Percentiles rank a stretch among this genome's conserved stretches.
These are phyloP conservation scores for Coemansia sp. DNA, from an alignment of 192 early-diverging fungal genomes.

Conservation along the genomic window DNA sequence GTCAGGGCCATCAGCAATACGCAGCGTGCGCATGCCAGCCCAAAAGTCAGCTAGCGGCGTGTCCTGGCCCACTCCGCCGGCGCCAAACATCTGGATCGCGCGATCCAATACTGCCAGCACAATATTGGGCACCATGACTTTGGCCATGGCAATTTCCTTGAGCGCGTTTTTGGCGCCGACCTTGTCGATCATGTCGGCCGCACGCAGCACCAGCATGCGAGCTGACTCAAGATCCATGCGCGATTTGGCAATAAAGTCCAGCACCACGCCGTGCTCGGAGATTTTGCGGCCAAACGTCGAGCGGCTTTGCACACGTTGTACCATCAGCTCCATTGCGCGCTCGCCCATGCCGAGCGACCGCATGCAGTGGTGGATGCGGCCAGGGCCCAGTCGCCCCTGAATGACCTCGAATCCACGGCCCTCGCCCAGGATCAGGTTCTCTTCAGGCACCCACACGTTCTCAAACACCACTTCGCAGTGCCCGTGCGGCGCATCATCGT, in stretches of 20 bases:
- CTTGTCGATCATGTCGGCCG: conserved; percentile 89
- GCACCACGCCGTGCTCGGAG: conserved; percentile 78
- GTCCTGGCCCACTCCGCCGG: conserved; percentile 86
- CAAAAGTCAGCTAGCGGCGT: conserved; percentile 81
- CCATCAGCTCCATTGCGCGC: conserved; percentile 83
- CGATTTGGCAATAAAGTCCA: conserved; percentile 77
- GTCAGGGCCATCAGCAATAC: conserved; percentile 93
- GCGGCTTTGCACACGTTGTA: conserved; percentile 79
- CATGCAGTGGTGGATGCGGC: conserved; percentile 98
- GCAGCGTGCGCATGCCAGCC: conserved; percentile 76
- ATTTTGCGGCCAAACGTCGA: conserved; percentile 87
- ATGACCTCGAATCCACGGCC: conserved; percentile 99
- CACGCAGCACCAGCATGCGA: conserved; percentile 87
- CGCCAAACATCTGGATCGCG: conserved; percentile 93
- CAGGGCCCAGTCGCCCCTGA: conserved; percentile 94
- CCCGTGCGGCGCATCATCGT: conserved; percentile 95
- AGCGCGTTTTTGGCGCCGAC: conserved; percentile 83
- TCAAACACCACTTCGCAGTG: conserved; percentile 93
- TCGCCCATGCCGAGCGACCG: conserved; percentile 91
- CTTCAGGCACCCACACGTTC: conserved; percentile 80
- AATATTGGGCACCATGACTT: conserved; percentile 85
- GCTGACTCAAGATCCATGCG: conserved; percentile 91
- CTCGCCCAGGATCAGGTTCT: conserved; percentile 89
- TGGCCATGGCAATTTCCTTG: conserved; percentile 97
- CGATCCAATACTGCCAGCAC: conserved; percentile 77